Base-by-base conservation (phyloP, 2,329 filamentous ascomycete species). In the Neoascochyta sp. region DNA sequence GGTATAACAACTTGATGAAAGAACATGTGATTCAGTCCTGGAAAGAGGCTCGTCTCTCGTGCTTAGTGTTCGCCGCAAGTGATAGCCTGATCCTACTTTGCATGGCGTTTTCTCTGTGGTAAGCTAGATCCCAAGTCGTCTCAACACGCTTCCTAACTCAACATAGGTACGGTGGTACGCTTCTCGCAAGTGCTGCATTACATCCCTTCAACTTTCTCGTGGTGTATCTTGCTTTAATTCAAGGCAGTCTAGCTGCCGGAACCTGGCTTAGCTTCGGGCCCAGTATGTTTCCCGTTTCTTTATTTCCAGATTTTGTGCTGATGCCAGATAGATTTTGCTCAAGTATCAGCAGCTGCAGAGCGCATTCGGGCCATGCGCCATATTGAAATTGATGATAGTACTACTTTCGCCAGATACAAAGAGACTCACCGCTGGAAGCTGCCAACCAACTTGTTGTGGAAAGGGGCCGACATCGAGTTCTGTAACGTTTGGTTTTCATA, bases 401-500 rank as follows among this genome's bases (percentile, higher is more conserved):
- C 12, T 4, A 24, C 18, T 4, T 19, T 23, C 4, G 22, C n/a
- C 9, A 23, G 16, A 11, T 29, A 27, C 5, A 28, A 28, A 12
- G 32, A 35, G 3, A 32, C 19, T n/a, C 23, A 35, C 18, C 38
- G 35, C 17, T 39, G 32, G 35, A 39, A 18, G 10, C 11, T 37
- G 3, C 32, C 38, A 3, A 30, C 32, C 7, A 27, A 22, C 10
- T 15, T 41, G 11, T 20, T 37, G 41, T 38, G 38, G 39, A 30
- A 36, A 16, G 35, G 34, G 4, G 75, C 9, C 5, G 39, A 45
- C 16, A 82, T 96, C 32, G 81, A 87, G 41, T 72, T 96, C 15
- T 75, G 80, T 42, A 75, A 86, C 45, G 73, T 96, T 54, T 88
- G 83, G 60, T 89, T 95, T 62, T 89, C 94, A 50, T 96, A 96